Conservation (phyloP, 2,329 filamentous ascomycete species). For the Tolypocladium amazonense region DNA sequence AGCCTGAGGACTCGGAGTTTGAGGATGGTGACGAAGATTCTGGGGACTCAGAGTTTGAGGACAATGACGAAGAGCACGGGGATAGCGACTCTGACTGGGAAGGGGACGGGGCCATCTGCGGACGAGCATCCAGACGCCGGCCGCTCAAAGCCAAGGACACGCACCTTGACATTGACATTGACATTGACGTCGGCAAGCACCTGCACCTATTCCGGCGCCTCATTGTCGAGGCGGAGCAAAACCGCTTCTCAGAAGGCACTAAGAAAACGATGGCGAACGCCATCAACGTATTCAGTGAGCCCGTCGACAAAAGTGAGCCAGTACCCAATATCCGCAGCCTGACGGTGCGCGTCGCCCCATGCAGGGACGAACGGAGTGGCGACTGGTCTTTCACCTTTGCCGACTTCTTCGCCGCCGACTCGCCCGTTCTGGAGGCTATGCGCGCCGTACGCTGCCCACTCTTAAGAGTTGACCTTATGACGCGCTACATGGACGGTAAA, state of each 20-base stretch:
- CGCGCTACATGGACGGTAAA: slow-evolving; percentile 2
- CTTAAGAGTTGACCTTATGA: slow-evolving; percentile 23
- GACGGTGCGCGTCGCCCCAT: slow-evolving; percentile 28
- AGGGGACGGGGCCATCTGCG: neutral
- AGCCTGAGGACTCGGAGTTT: slow-evolving; percentile 1
- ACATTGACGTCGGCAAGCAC: slow-evolving; percentile 23
- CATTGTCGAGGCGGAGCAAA: slow-evolving; percentile 30
- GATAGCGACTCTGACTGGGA: slow-evolving; percentile 7
- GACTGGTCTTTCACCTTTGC: slow-evolving; percentile 19
- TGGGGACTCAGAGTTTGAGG: slow-evolving; percentile 3
- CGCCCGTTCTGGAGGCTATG: slow-evolving; percentile 20
- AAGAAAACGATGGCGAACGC: slow-evolving; percentile 22
- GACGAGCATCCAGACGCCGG: neutral
- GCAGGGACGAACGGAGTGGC: neutral
- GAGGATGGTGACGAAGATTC: neutral
- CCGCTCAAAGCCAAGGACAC: neutral
- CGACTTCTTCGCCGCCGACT: slow-evolving; percentile 20
- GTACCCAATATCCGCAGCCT: slow-evolving; percentile 26
- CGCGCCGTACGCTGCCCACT: slow-evolving; percentile 21
- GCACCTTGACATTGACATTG: slow-evolving; percentile 18
- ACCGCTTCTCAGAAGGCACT: slow-evolving; percentile 18
- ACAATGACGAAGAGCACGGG: slow-evolving; percentile 1
- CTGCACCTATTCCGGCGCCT: slow-evolving; percentile 29
- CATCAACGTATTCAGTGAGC: slow-evolving; percentile 22
- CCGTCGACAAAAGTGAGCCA: slow-evolving; percentile 2